Percentiles rank a stretch among this genome's conserved stretches.
phyloP scores from a whole-genome alignment of 106 monocot species.

The Dendrobium catenatum region DNA sequence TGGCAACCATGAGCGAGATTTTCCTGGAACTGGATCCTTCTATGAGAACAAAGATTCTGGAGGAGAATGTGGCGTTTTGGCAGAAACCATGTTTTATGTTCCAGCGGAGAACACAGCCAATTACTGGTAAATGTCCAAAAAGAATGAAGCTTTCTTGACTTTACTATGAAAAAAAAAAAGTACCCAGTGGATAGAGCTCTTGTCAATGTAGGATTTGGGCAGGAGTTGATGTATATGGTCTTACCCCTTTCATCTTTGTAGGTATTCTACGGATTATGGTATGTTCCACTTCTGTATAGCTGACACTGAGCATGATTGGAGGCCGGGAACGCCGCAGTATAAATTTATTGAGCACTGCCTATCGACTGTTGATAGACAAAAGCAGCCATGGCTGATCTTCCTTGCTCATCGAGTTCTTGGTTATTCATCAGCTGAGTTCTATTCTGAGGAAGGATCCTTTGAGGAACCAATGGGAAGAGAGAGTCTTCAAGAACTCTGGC shows the following conservation, averaged over 20 bases:
- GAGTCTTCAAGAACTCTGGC: conserved; percentile 83
- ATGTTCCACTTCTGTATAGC: conserved; percentile 95
- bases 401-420: conserved; percentile 25
- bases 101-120: conserved; percentile 86
- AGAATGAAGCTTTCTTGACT: no score
- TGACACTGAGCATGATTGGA: conserved; percentile 88
- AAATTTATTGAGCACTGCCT: conserved; percentile 80
- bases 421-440: conserved; percentile 48
- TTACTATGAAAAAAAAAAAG: no score
- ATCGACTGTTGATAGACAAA: conserved; percentile 68
- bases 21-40: conserved; percentile 89
- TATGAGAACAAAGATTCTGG: conserved; percentile 78
- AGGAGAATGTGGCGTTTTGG: conserved; percentile 89
- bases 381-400: conserved; percentile 96
- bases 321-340: conserved; percentile 79
- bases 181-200: no score
- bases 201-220: no score
- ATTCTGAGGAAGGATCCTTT: conserved; percentile 55
- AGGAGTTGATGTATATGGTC: no score
- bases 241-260: conserved; percentile 6
- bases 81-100: conserved; percentile 77
- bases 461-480: conserved; percentile 96
- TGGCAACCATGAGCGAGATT: conserved; percentile 95
- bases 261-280: conserved; percentile 89
- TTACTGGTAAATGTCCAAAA: conserved; percentile 46